Conservation (phyloP, 1,284 basidiomycete species). For the Ustilago lituana region DNA sequence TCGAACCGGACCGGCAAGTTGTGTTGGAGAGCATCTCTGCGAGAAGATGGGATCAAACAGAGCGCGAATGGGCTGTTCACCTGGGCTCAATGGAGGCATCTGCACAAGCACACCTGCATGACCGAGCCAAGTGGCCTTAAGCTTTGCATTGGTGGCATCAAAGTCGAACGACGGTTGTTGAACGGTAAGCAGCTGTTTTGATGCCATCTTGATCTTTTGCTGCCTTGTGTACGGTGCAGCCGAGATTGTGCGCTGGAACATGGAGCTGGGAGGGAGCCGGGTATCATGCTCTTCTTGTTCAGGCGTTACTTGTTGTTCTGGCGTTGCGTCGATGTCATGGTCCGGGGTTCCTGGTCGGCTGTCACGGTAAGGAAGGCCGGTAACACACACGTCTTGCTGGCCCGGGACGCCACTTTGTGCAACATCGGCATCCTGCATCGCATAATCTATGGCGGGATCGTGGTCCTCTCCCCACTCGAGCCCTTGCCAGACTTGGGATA, state of each 20-base stretch:
- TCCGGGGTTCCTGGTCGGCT: slow-evolving; percentile 20
- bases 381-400: neutral
- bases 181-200: slow-evolving; percentile 30
- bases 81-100: slow-evolving; percentile 30
- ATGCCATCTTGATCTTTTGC: slow-evolving; percentile 26
- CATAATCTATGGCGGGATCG: slow-evolving; percentile 32
- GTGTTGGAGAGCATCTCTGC: slow-evolving; percentile 60
- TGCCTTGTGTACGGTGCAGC: slow-evolving; percentile 19
- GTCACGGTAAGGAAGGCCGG: slow-evolving; percentile 16
- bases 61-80: slow-evolving; percentile 30
- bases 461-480: slow-evolving; percentile 56
- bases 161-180: slow-evolving; percentile 43
- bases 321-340: slow-evolving; percentile 2
- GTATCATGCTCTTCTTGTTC: neutral
- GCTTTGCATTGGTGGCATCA: slow-evolving; percentile 1
- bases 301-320: neutral
- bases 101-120: slow-evolving; percentile 62
- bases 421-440: slow-evolving; percentile 23
- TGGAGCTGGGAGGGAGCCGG: neutral
- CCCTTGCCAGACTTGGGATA: slow-evolving; percentile 52
- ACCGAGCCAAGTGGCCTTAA: slow-evolving; percentile 62
- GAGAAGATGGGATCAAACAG: slow-evolving; percentile 67
- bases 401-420: neutral
- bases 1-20: slow-evolving; percentile 56
- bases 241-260: slow-evolving; percentile 2